Evolutionary conservation across 148 eudicot species (phyloP), one percentile per base, ranked within the genome.

Genomic region (Heliosperma pusillum): DNA sequence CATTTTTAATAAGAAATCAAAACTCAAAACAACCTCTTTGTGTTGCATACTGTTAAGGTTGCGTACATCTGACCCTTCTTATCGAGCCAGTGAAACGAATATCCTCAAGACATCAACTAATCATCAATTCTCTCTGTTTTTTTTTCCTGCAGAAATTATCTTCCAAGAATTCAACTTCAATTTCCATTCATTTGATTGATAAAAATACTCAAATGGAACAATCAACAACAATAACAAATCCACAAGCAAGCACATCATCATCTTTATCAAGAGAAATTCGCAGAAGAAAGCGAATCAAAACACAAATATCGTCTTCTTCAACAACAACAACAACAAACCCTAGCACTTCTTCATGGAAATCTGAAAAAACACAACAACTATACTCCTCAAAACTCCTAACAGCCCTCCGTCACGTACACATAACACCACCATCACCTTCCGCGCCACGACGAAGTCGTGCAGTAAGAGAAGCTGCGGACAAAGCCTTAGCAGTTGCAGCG

Each of bases 301-400:
- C 75, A 20, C 83, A 72, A 70, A 50, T 16, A 50, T 16, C 15
- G 0, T 36, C 55, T 12, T 12, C 42, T 33, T 47, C 53, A n/a
- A n/a, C n/a, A n/a, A n/a, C n/a, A n/a, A n/a, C n/a, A 50, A 10
- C 55, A 53, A 11, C 71, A 60, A 75, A 59, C 78, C 72, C 78
- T 40, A 60, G 33, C 30, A 29, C 55, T 50, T 50, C 78, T 76
- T 65, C 83, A 71, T 94, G 98, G 98, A 91, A 88, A 69, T 89
- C 97, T 8, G 91, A 94, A n/a, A 72, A 85, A 13, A 91, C 93
- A 25, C 90, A 91, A 64, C 87, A 87, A 79, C 42, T 86, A 10
- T 94, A 91, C 92, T 88, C 95, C 0, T 78, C 98, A 0, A 91
- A 88, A 15, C 90, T 94, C 44, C 82, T 91, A 25, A 85, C 82